phyloP scores from a whole-genome alignment of 2,329 filamentous ascomycete species.

The Penicillium sp. region DNA sequence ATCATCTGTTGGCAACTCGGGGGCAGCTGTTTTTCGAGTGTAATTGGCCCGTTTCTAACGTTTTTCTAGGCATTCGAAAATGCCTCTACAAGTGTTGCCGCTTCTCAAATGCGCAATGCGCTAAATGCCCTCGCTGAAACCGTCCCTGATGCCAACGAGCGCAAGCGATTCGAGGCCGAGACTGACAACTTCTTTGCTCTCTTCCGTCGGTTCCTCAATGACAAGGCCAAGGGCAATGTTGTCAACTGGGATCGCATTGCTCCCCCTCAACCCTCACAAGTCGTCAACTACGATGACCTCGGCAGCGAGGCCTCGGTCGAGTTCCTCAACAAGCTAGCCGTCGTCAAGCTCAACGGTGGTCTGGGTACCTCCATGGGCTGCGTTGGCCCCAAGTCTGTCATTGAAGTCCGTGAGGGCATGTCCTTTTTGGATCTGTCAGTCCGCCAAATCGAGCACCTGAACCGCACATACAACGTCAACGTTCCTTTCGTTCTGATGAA shows the following conservation, averaged over 20 bases:
- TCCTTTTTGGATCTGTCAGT: conserved; percentile 99
- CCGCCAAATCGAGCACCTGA: conserved; percentile 98
- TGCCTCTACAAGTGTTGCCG: conserved; percentile 96
- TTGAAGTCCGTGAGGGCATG: conserved; percentile 99
- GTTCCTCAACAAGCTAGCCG: conserved; percentile 96
- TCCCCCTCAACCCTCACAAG: conserved; percentile 89
- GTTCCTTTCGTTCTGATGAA: conserved; percentile 99
- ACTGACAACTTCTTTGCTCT: conserved; percentile 99
- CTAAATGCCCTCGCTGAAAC: conserved; percentile 91
- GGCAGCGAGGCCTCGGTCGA: conserved; percentile 87
- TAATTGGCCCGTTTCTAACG: background rate
- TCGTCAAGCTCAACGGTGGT: conserved; percentile 99
- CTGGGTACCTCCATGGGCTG: conserved; percentile 99
- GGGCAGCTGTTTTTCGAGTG: too few species aligned
- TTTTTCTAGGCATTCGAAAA: conserved; percentile 88
- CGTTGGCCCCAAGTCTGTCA: conserved; percentile 98
- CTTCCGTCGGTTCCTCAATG: conserved; percentile 97
- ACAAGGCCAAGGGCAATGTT: conserved; percentile 97
- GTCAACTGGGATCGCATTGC: conserved; percentile 97
- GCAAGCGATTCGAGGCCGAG: conserved; percentile 92
- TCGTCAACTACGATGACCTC: conserved; percentile 91
- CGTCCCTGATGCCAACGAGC: conserved; percentile 75
- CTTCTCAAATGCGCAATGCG: conserved; percentile 98
- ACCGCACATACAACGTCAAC: conserved; percentile 96
- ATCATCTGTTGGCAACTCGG: background rate